Conservation (phyloP, 345 rosid genomes). For the Camelina hispida region DNA sequence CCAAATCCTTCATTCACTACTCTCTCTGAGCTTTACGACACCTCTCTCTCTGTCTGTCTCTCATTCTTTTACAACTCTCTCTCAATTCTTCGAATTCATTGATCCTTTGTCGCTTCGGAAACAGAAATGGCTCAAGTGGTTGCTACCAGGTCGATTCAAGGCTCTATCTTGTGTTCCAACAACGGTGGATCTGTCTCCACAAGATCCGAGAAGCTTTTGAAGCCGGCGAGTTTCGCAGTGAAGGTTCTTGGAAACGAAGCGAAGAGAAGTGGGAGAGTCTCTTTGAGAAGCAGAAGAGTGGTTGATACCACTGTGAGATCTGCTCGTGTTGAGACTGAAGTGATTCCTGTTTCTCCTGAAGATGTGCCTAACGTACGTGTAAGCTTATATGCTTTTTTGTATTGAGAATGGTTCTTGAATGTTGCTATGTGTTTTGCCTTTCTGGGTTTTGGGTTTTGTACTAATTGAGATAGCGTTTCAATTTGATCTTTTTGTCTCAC, state of each 20-base stretch:
- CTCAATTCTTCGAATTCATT: constrained; percentile 13
- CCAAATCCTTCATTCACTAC: constrained; percentile 2
- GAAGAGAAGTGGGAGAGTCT: constrained; percentile 38
- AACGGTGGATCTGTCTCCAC: constrained; percentile 55
- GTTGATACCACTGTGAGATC: constrained; percentile 57
- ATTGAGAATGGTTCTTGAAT: neutral
- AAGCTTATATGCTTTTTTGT: neutral
- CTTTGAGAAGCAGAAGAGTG: constrained; percentile 45
- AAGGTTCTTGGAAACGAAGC: constrained; percentile 47
- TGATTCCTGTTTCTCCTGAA: constrained; percentile 75
- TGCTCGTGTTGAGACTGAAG: constrained; percentile 58
- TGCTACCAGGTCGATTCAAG: constrained; percentile 69
- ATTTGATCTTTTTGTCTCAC: neutral
- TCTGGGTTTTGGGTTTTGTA: neutral
- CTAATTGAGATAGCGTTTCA: no score
- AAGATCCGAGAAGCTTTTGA: constrained; percentile 53
- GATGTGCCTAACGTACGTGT: constrained; percentile 58
- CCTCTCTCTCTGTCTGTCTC: constrained; percentile 17
- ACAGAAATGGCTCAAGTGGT: constrained; percentile 77
- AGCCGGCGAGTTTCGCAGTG: constrained; percentile 57
- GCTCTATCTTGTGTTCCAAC: constrained; percentile 49
- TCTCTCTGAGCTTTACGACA: constrained; percentile 6
- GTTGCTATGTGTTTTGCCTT: neutral
- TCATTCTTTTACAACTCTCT: neutral
- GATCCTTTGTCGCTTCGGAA: constrained; percentile 6